These are phyloP conservation scores for Taxillus chinensis DNA, from an alignment of 164 flowering plant species.

Conservation along the genomic window DNA sequence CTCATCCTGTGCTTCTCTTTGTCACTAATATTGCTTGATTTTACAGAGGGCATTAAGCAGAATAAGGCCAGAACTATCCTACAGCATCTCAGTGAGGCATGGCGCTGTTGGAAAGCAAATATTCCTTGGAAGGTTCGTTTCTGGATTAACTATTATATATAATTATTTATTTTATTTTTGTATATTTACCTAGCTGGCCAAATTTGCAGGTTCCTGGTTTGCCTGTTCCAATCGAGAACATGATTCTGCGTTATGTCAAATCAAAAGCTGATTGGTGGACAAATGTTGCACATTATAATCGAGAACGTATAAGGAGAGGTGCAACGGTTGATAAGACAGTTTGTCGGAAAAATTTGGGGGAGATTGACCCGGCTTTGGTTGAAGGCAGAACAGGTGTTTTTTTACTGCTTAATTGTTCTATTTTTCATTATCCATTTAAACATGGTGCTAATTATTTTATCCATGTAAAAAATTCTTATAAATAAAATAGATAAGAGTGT, in stretches of 20 bases:
- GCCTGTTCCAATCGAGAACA: slow-evolving; percentile 97
- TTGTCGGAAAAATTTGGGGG: slow-evolving; percentile 93
- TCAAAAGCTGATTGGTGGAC: slow-evolving; percentile 99
- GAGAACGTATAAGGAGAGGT: slow-evolving; percentile 99
- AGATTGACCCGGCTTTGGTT: slow-evolving; percentile 96
- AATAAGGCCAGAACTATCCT: slow-evolving; percentile 94
- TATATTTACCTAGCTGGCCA: slow-evolving; percentile 5
- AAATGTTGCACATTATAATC: slow-evolving; percentile 98
- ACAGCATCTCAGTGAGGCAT: slow-evolving; percentile 99
- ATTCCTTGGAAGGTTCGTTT: slow-evolving; percentile 95
- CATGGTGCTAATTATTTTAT: background rate
- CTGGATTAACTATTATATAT: background rate
- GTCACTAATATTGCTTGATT: background rate
- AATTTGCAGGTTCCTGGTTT: slow-evolving; percentile 82
- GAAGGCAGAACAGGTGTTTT: slow-evolving; percentile 85
- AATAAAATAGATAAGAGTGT: too few relatives aligned
- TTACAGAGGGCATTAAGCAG: slow-evolving; percentile 96
- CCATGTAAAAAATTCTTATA: too few relatives aligned
- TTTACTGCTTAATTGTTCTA: background rate
- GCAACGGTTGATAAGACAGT: slow-evolving; percentile 99
- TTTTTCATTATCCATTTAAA: background rate
- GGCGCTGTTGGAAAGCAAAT: slow-evolving; percentile 99
- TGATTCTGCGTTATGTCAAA: slow-evolving; percentile 98
- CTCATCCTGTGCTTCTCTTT: background rate
- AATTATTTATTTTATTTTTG: background rate